Evolutionary conservation across 1,139 yeast genomes (phyloP), one percentile per base, ranked within the genome.

Genomic region (Hemisphaericaspora xylofermentans): DNA sequence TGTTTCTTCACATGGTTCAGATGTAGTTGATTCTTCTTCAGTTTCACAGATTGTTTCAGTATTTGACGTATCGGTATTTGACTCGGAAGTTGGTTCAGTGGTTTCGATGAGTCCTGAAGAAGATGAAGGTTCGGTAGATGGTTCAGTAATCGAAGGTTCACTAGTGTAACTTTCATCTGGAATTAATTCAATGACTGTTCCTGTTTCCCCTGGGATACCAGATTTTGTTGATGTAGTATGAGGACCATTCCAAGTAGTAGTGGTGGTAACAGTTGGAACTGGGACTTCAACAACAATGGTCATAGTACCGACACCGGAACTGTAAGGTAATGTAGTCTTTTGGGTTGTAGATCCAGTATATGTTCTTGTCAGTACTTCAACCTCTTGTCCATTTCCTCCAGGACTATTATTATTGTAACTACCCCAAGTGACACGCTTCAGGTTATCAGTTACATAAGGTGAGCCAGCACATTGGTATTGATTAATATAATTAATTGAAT

Each of bases 331-430:
- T 8, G 66, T 61, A 4, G 61, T 56, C 2, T 52, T 44, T 3
- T 25, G 13, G 6, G 66, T 59, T 2, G 51, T 47, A 4, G 53
- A 15, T 2, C 60, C 64, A 7, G 60, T 50, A 50, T 56, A 58
- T 17, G 68, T 63, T 6, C 30, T 34, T 0, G 69, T 64, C 6
- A 52, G 44, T n/a, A 53, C 39, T 4, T 50, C 48, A 3, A 58
- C 53, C 2, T 40, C 60, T 17, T 48, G 45, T 38, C 66, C 66
- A 39, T 49, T 51, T 3, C 57, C 45, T 14, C 52, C 60, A 14
- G 57, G 41, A 13, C 36, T 45, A 18, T 45, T 39, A 26, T 49
- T 39, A n/a, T 16, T 25, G 33, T 46, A 51, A 6, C 36, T 17
- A 2, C 24, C 33, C 57, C 56, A 53, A 3, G 26, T 25, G 8